Percentiles rank a stretch among this genome's conserved stretches.
phyloP scores from a whole-genome alignment of 2,329 filamentous ascomycete species.

The Exophiala viscosa region DNA sequence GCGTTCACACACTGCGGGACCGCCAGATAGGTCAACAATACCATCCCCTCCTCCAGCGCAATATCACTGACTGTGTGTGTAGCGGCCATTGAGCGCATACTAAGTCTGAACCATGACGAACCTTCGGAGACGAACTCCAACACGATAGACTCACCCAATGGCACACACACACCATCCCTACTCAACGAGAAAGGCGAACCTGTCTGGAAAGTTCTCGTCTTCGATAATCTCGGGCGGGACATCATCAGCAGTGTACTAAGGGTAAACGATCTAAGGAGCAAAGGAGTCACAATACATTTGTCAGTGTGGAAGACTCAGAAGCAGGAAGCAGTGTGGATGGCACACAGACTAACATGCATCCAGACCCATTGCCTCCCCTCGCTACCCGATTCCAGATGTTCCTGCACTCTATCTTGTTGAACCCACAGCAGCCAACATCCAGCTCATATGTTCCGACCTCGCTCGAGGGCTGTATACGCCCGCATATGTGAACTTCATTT shows the following conservation, averaged over 20 bases:
- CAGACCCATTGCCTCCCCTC: slow-evolving; percentile 74
- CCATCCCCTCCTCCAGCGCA: slow-evolving; percentile 26
- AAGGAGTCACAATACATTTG: slow-evolving; percentile 97
- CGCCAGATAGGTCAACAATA: slow-evolving; percentile 63
- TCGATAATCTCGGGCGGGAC: slow-evolving; percentile 86
- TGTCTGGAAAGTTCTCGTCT: slow-evolving; percentile 96
- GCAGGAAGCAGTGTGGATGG: neutral
- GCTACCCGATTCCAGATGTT: slow-evolving; percentile 92
- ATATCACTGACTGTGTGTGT: slow-evolving; percentile 21
- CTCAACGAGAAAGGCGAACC: slow-evolving; percentile 76
- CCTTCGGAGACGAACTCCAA: slow-evolving; percentile 1
- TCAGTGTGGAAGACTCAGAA: slow-evolving; percentile 41
- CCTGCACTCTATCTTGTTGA: slow-evolving; percentile 96
- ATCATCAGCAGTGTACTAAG: slow-evolving; percentile 94
- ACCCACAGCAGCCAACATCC: slow-evolving; percentile 74
- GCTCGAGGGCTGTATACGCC: slow-evolving; percentile 85
- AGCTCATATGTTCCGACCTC: slow-evolving; percentile 79
- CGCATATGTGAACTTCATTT: slow-evolving; percentile 95
- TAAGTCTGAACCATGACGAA: slow-evolving; percentile 79
- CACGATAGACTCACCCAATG: slow-evolving; percentile 35
- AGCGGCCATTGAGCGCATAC: slow-evolving; percentile 92
- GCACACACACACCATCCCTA: slow-evolving; percentile 65
- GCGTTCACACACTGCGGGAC: slow-evolving; percentile 59
- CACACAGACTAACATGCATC: slow-evolving; percentile 8
- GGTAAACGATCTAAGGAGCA: slow-evolving; percentile 85